Evolutionary conservation across 192 early-diverging fungal genomes (phyloP), one percentile per base, ranked within the genome.

Genomic region (Rhizophagus clarus): DNA sequence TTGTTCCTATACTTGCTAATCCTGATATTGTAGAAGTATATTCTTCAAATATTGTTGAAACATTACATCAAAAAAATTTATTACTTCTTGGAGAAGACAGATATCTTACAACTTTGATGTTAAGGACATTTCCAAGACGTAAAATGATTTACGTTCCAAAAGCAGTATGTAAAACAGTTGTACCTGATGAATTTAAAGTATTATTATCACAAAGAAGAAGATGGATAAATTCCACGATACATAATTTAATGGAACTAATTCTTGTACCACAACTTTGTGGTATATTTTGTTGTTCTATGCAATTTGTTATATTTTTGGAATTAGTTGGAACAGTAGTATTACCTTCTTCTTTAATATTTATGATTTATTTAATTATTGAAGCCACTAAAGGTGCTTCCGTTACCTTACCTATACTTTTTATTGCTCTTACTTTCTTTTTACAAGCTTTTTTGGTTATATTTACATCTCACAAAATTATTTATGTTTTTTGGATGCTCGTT

Each of bases 221-320:
- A 32, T 97, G 96, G 96, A 97, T 97, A 82, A 97, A 97, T 83
- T 97, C 96, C 22, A 97, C 96, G 3, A 89, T 97, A 37, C 96
- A 97, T 80, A 97, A 97, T 80, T 86, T 97, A 37, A 80, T 92
- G 81, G 96, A 97, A 84, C 85, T 97, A 29, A 90, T 97, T 31
- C 84, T 94, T n/a, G 93, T 97, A 67, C 89, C 91, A 45, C 93
- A 97, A 83, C 88, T 97, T 69, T 97, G 96, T 87, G 96, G 96
- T 40, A 93, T 92, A 49, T 95, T 93, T 67, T 96, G 92, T 80
- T 90, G 97, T 40, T 96, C 94, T 69, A 99, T 93, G 91, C 94
- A 95, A 84, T 93, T 95, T 75, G 91, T 91, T 6, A 87, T 94
- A 47, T 87, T 94, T 73, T 76, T 94, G 20, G 92, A 94, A 81